Evolutionary conservation across 75 land plant species (phyloP).

Genomic region (Isoetes taiwanensis): DNA sequence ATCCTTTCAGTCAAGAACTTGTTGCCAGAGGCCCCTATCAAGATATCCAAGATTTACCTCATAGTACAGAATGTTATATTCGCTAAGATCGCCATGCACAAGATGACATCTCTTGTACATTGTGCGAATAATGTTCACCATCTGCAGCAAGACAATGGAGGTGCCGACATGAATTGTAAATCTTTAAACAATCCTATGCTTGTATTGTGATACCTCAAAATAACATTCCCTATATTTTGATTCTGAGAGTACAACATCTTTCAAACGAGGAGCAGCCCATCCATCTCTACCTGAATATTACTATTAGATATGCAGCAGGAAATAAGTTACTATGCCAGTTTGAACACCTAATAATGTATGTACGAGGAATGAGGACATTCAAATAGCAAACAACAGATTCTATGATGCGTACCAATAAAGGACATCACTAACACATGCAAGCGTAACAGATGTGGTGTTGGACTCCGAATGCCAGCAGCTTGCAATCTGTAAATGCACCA

Average conservation of each 20-base stretch:
- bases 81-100: slow-evolving; percentile 97
- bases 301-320: no score
- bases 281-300: slow-evolving; percentile 57
- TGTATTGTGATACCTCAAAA: slow-evolving; percentile 49
- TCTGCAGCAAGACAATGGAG: slow-evolving; percentile 23
- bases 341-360: background rate
- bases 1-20: background rate
- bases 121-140: slow-evolving; percentile 64
- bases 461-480: slow-evolving; percentile 80
- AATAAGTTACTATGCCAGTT: no score
- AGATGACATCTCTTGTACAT: slow-evolving; percentile 86
- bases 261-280: slow-evolving; percentile 97
- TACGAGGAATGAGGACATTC: background rate
- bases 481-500: slow-evolving; percentile 41
- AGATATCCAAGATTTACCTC: slow-evolving; percentile 37
- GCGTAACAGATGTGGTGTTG: slow-evolving; percentile 65
- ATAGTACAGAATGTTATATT: slow-evolving; percentile 85
- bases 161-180: no score
- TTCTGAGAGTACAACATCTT: slow-evolving; percentile 78
- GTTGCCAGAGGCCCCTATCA: background rate
- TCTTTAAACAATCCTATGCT: no score
- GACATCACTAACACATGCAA: slow-evolving; percentile 91
- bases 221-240: slow-evolving; percentile 74
- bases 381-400: background rate
- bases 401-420: slow-evolving; percentile 53